Base-by-base conservation (phyloP, 2,329 filamentous ascomycete genomes). In the Alternaria longipes region DNA sequence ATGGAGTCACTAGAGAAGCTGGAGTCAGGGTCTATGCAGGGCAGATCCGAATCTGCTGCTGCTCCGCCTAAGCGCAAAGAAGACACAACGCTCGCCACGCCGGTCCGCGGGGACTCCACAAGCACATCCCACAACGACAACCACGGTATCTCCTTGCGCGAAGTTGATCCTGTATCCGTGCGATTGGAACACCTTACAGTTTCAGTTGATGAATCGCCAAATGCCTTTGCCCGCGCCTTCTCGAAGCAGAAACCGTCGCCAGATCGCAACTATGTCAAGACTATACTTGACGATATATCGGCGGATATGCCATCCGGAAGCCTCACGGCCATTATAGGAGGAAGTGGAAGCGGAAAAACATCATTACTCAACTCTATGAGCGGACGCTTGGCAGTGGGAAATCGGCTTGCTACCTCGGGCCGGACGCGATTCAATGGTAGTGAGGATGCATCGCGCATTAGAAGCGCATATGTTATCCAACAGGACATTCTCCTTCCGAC, bases 281-380 rank as follows among this genome's bases (percentile, higher is more conserved):
- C 74, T 6, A 86, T 93, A 11, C 79, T 93, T 9, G 81, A 88
- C 54, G 84, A 85, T 30, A 85, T 93, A 46, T 85, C 85, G 64
- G 89, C 89, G 2, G 84, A 87, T 24, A 85, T 93, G 73, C 82
- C 83, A 3, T 84, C 86, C 8, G 90, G 91, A 3, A 90, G 87
- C 3, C 77, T 94, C 41, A 92, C 90, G 0, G 91, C 91, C 8
- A 92, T 93, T 54, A 88, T 93, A 59, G 91, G 91, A 9, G 90
- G 90, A 4, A 90, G 88, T 70, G 90, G 91, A 20, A 90, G 87
- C 2, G 90, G 90, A 0, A 93, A 93, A 56, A 80, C 74, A 3
- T 76, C 74, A 2, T 59, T 80, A 59, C 81, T 93, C 34, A 93
- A 92, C 73, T 86, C 88, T 20, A 84, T 93, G 79, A 89, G 91